Conservation (phyloP, 2,329 filamentous ascomycete species). For the Coniella lustricola region DNA sequence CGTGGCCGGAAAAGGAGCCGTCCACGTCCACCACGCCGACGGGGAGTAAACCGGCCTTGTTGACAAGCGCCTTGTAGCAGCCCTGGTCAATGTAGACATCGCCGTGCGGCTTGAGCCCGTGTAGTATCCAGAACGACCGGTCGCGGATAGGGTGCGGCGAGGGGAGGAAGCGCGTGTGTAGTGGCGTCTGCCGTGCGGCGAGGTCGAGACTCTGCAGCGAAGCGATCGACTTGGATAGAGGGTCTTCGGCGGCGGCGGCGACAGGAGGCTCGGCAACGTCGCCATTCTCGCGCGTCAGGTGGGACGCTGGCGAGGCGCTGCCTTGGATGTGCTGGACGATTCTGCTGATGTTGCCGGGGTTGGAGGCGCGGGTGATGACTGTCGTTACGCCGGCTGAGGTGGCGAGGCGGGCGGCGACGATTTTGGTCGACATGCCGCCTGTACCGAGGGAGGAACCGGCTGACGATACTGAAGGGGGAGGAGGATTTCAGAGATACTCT, state of each 20-base stretch:
- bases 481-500: background rate
- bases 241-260: slow-evolving; percentile 25
- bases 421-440: slow-evolving; percentile 96
- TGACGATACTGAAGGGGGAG: slow-evolving; percentile 60
- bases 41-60: slow-evolving; percentile 81
- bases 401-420: slow-evolving; percentile 83
- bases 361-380: slow-evolving; percentile 89
- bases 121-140: slow-evolving; percentile 93
- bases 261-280: slow-evolving; percentile 21
- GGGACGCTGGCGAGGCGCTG: slow-evolving; percentile 35
- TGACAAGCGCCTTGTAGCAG: slow-evolving; percentile 69
- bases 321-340: slow-evolving; percentile 78
- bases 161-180: slow-evolving; percentile 91
- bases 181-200: slow-evolving; percentile 37
- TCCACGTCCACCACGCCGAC: slow-evolving; percentile 88
- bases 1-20: slow-evolving; percentile 83
- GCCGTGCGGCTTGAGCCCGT: slow-evolving; percentile 84
- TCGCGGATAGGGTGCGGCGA: slow-evolving; percentile 80
- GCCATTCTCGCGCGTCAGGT: slow-evolving; percentile 21
- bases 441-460: slow-evolving; percentile 86
- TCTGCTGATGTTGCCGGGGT: slow-evolving; percentile 80
- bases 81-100: slow-evolving; percentile 91
- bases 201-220: slow-evolving; percentile 32
- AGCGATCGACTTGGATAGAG: slow-evolving; percentile 33
- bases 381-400: slow-evolving; percentile 94